Evolutionary conservation across 805 yeast genomes (phyloP), one percentile per base, ranked within the genome.

Genomic region (Diddensiella santjacobensis): DNA sequence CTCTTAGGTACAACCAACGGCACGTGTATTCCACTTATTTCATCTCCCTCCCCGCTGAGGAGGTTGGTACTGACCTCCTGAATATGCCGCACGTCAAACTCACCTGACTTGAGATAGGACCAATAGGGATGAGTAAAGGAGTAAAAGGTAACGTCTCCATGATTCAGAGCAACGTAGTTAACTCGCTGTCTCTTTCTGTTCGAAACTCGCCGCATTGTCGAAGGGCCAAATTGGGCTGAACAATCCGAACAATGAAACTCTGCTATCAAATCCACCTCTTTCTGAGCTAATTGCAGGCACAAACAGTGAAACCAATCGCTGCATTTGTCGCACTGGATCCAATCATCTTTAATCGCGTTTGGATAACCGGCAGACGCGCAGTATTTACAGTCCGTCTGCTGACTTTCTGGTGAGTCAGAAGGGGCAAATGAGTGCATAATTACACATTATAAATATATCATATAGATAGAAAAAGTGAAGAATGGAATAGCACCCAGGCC

Each of bases 111-210:
- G 53, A 44, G 10, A 49, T 41, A 26, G 4, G 20, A 13, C 13
- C 33, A 35, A 47, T 79, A 81, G 1, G 80, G 82, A 59, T 86
- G 95, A 6, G 77, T 74, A 56, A 78, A 78, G 3, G 75, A 67
- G 13, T 8, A 8, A 26, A 13, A 26, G 3, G 77, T 74, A 50
- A 67, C 22, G 31, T 80, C 83, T 3, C 96, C 95, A 47, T 81
- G 83, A 61, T 88, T 78, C 56, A 88, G 69, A 0, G 95, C 93
- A 6, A 79, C 81, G 59, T 88, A 88, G 61, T 88, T 95, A 40
- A 89, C 75, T 45, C 72, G 72, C n/a, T 70, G 66, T 37, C 71
- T 68, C 13, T 74, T 67, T 19, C 96, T 68, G 38, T 73, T 69
- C 48, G 87, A 81, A 33, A 71, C 71, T 35, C 90, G 67, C 47